Percentiles rank a stretch among this genome's conserved stretches.
These are phyloP conservation scores for Tylopilus rubrobrunneus DNA, from an alignment of 768 basidiomycete species.

Conservation along the genomic window DNA sequence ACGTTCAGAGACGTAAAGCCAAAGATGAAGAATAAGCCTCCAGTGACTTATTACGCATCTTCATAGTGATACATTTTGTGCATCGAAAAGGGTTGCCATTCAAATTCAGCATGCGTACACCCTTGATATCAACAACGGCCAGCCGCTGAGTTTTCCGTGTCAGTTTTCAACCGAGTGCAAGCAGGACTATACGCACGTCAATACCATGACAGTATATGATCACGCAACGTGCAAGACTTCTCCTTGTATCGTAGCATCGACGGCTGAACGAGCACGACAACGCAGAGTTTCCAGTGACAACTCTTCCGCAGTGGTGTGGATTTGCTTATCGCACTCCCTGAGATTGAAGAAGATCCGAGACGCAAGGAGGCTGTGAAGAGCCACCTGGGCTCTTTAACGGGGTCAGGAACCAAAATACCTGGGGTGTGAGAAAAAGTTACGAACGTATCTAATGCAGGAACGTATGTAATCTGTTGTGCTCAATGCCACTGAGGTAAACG, in stretches of 20 bases:
- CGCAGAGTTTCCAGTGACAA: conserved; percentile 8
- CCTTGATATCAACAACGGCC: too few relatives aligned
- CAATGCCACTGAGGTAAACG: background rate
- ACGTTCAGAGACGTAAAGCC: too few relatives aligned
- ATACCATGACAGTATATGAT: background rate
- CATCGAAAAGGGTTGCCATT: too few relatives aligned
- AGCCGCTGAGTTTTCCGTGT: too few relatives aligned
- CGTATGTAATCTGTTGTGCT: conserved; percentile 5
- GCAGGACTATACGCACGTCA: too few relatives aligned
- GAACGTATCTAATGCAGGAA: conserved; percentile 20
- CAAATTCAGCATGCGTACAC: too few relatives aligned
- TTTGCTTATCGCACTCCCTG: conserved; percentile 10
- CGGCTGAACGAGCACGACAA: background rate
- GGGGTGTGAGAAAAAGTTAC: conserved; percentile 2
- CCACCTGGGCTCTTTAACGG: conserved; percentile 24
- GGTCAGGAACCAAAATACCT: conserved; percentile 1
- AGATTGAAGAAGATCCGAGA: conserved; percentile 30
- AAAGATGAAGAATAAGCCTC: too few relatives aligned
- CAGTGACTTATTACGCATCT: too few relatives aligned
- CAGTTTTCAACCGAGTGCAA: too few relatives aligned
- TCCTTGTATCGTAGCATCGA: background rate
- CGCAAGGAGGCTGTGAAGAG: conserved; percentile 23
- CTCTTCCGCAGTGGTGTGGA: background rate
- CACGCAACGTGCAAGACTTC: background rate
- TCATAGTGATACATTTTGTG: too few relatives aligned